Percentiles rank a stretch among this genome's conserved stretches.
These are phyloP conservation scores for Hsuehochloa calcarea DNA, from an alignment of 176 grass and related monocot genomes.

Conservation along the genomic window DNA sequence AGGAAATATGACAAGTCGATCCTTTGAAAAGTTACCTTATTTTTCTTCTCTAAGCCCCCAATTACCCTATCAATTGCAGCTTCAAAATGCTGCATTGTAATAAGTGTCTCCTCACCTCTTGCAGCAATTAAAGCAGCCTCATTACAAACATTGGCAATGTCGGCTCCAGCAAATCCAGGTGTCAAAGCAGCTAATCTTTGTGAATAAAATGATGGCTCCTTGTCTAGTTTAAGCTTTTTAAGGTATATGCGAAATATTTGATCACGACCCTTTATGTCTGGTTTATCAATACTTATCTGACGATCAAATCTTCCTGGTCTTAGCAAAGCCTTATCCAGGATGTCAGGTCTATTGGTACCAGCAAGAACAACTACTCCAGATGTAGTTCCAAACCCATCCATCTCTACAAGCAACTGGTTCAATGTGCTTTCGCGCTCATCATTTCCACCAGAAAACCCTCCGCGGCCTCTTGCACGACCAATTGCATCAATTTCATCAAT, in stretches of 20 bases:
- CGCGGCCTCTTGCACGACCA: constrained; percentile 73
- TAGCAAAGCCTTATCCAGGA: constrained; percentile 89
- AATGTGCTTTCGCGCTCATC: constrained; percentile 89
- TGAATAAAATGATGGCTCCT: constrained; percentile 84
- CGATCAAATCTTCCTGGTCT: constrained; percentile 96
- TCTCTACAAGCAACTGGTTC: constrained; percentile 93
- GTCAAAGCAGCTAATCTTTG: constrained; percentile 89
- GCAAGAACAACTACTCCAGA: constrained; percentile 85
- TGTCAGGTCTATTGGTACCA: constrained; percentile 91
- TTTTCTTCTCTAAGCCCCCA: constrained; percentile 96
- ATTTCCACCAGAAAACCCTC: constrained; percentile 62
- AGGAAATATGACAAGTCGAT: not conserved
- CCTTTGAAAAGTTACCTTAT: constrained; percentile 54
- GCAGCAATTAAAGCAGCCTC: constrained; percentile 88
- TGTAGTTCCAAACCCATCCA: constrained; percentile 97
- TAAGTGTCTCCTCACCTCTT: constrained; percentile 52
- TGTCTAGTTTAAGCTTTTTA: constrained; percentile 87
- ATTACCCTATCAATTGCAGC: constrained; percentile 88
- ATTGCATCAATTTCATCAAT: constrained; percentile 98
- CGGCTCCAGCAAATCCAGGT: constrained; percentile 91
- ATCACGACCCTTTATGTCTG: constrained; percentile 84
- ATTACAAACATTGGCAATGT: constrained; percentile 97
- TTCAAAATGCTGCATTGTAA: constrained; percentile 88
- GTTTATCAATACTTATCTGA: constrained; percentile 87
- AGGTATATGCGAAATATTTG: constrained; percentile 92